These are phyloP conservation scores for Gynandropsis gynandra DNA, from an alignment of 345 rosid species.

Conservation along the genomic window DNA sequence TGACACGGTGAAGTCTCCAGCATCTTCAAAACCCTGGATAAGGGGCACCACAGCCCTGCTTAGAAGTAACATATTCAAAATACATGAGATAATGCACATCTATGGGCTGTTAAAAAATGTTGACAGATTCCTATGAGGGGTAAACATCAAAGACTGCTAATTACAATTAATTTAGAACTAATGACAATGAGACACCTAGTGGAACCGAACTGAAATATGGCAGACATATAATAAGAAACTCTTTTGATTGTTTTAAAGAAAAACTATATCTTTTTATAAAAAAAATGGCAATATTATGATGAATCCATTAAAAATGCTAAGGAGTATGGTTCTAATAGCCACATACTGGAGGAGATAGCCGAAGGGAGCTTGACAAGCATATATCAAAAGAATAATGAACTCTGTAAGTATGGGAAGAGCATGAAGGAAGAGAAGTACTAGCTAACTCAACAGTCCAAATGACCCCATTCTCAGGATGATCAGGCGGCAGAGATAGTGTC, in stretches of 20 bases:
- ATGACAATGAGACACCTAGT: too few relatives aligned
- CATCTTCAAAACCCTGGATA: conserved; percentile 99
- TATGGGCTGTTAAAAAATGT: conserved; percentile 21
- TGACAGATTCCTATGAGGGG: neutral
- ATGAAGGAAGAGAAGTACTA: conserved; percentile 50
- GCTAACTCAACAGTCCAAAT: too few relatives aligned
- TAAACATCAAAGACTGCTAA: neutral
- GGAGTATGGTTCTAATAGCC: conserved; percentile 10
- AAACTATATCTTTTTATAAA: neutral
- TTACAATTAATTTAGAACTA: neutral
- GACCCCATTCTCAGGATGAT: conserved; percentile 44
- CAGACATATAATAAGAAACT: neutral
- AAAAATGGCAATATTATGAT: too few relatives aligned
- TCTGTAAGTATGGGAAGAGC: conserved; percentile 5
- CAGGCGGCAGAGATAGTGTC: conserved; percentile 44
- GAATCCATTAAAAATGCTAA: neutral
- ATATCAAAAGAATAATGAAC: neutral
- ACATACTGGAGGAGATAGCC: neutral
- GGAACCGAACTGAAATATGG: neutral
- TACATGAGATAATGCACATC: conserved; percentile 36
- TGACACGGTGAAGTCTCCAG: conserved; percentile 85
- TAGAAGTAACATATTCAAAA: conserved; percentile 47
- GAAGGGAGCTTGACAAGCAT: neutral
- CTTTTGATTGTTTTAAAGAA: neutral
- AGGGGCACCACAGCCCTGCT: conserved; percentile 99